Evolutionary conservation across 73 alveolate species (phyloP).

Genomic region (Stentor roeselii): DNA sequence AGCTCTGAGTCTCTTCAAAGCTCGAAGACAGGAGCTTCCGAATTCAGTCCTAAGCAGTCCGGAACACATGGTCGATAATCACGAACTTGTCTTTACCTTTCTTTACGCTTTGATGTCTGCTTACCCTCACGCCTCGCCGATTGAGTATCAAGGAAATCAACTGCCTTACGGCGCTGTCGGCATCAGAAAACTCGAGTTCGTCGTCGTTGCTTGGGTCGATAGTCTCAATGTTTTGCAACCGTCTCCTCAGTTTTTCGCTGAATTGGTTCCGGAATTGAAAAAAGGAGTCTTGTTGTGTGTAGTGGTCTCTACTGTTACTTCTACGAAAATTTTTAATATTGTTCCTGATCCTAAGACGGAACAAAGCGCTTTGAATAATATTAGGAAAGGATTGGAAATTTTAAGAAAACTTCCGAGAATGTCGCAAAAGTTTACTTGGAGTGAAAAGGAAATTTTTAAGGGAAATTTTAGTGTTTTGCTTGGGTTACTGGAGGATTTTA

Average conservation of each 20-base stretch:
- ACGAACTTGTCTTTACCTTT: not conserved
- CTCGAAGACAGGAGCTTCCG: not conserved
- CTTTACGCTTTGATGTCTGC: not conserved
- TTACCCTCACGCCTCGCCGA: not conserved
- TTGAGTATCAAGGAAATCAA: not conserved
- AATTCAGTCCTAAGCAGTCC: not conserved
- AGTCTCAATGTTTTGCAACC: not conserved
- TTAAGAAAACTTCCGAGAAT: not conserved
- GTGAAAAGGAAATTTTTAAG: not conserved
- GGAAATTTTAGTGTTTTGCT: not conserved
- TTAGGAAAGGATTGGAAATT: not conserved
- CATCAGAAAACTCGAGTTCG: not conserved
- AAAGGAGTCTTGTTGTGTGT: not conserved
- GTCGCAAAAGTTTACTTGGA: not conserved
- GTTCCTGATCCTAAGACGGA: not conserved
- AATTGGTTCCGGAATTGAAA: not conserved
- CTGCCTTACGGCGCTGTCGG: not conserved
- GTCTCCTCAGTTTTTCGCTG: not conserved
- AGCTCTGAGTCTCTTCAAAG: not conserved
- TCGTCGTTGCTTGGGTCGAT: not conserved
- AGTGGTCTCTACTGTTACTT: not conserved
- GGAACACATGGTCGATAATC: not conserved
- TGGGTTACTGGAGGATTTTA: not conserved
- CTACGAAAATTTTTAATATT: not conserved
- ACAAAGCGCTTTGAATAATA: not conserved